Conservation (phyloP, 129 eudicot species). For the Chrysanthemum seticuspe region DNA sequence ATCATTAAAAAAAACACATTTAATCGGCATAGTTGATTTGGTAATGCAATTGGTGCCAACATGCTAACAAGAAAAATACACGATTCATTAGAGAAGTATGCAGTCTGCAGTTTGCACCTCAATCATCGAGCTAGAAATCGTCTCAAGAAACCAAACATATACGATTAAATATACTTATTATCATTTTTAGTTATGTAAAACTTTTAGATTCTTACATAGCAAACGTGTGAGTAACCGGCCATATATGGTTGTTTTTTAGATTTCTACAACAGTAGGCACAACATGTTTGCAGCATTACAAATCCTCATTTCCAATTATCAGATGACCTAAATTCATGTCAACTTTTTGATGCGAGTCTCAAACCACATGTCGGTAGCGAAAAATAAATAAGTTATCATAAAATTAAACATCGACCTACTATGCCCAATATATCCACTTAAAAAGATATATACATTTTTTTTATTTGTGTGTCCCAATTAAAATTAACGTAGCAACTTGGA, state of each 20-base stretch:
- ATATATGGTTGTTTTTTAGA: no score
- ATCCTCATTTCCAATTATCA: neutral
- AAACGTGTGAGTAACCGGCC: neutral
- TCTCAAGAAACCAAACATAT: no score
- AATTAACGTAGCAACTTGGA: conserved; percentile 21
- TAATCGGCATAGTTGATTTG: no score
- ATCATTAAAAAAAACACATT: no score
- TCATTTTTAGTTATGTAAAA: no score
- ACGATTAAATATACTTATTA: no score
- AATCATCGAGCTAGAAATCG: no score
- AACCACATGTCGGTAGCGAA: no score
- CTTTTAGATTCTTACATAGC: neutral
- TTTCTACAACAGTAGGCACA: neutral
- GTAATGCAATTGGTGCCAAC: no score
- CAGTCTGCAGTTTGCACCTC: no score
- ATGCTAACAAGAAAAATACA: no score
- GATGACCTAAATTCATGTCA: neutral
- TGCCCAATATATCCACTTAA: neutral
- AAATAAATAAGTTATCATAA: neutral
- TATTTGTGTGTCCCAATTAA: neutral
- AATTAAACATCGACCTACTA: neutral
- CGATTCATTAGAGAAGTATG: neutral
- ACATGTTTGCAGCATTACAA: neutral
- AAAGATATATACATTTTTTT: conserved; percentile 1
- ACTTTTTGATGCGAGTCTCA: neutral